Percentiles rank a stretch among this genome's conserved stretches.
These are phyloP conservation scores for Stentor roeselii DNA, from an alignment of 73 alveolate genomes.

Conservation along the genomic window DNA sequence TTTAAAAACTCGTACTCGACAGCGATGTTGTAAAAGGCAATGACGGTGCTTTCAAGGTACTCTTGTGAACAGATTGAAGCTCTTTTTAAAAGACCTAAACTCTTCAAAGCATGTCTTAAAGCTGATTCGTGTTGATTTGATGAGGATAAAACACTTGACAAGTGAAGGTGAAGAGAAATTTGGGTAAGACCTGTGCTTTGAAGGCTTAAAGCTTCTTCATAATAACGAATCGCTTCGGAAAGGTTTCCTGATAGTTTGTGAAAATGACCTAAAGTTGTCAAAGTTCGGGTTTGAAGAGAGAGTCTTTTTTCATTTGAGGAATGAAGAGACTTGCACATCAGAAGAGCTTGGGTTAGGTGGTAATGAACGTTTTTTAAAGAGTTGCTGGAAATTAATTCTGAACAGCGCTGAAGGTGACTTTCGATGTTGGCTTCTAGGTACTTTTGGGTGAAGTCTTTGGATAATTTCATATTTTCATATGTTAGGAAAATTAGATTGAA, in stretches of 20 bases:
- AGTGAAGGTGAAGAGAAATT: neutral
- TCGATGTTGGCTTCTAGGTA: neutral
- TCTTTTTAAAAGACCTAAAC: neutral
- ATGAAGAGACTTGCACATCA: neutral
- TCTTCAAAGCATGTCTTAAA: conserved; percentile 20
- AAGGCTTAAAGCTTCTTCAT: neutral
- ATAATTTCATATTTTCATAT: neutral
- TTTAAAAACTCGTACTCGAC: conserved; percentile 28
- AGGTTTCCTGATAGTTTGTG: neutral
- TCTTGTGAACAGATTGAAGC: neutral
- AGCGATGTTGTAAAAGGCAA: conserved; percentile 25
- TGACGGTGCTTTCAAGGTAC: neutral
- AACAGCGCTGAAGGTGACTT: neutral
- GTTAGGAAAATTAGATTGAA: no score
- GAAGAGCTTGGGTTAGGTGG: neutral
- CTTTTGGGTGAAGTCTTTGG: neutral
- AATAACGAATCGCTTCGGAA: neutral
- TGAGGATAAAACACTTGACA: conserved; percentile 3
- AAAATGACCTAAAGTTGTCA: neutral
- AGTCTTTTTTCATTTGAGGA: neutral
- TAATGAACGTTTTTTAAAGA: neutral
- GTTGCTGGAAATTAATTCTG: neutral
- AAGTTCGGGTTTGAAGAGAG: neutral
- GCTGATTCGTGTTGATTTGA: conserved; percentile 4
- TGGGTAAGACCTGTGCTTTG: neutral